Evolutionary conservation across 108 stramenopile species (phyloP).

Genomic region (Nitzschia palea): DNA sequence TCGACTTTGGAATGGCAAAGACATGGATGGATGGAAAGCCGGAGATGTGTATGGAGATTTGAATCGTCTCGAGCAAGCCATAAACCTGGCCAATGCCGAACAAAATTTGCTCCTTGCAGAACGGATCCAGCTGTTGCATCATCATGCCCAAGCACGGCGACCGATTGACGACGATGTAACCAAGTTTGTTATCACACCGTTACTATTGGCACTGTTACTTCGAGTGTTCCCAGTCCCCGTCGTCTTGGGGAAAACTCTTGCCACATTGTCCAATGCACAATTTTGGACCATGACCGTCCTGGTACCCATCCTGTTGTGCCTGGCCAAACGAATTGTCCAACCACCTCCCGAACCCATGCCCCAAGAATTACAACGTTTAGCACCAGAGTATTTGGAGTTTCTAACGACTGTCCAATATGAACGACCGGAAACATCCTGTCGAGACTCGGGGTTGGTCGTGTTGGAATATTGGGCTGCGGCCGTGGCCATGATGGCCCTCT

Average conservation of each 20-base stretch:
- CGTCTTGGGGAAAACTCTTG: neutral
- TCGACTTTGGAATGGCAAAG: neutral
- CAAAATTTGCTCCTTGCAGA: constrained; percentile 18
- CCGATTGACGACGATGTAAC: constrained; percentile 11
- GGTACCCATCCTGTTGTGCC: constrained; percentile 19
- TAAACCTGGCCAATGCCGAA: constrained; percentile 29
- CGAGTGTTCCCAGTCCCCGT: neutral
- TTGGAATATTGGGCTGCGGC: constrained; percentile 68
- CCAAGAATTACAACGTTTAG: constrained; percentile 19
- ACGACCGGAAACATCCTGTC: constrained; percentile 13
- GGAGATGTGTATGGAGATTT: constrained; percentile 37
- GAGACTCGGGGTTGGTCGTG: constrained; percentile 50
- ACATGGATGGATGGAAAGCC: neutral
- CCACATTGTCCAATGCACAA: constrained; percentile 17
- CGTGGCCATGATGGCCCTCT: constrained; percentile 29
- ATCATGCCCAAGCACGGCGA: constrained; percentile 18
- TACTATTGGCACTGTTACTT: constrained; percentile 14
- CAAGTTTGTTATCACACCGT: constrained; percentile 19
- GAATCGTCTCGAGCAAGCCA: constrained; percentile 23
- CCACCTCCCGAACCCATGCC: constrained; percentile 27
- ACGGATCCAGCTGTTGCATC: constrained; percentile 22
- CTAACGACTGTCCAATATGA: neutral
- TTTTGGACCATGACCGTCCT: constrained; percentile 39
- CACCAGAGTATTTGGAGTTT: constrained; percentile 7
- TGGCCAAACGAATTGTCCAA: neutral